These are phyloP conservation scores for Aspergillus transmontanensis DNA, from an alignment of 2,329 filamentous ascomycete species.

Conservation along the genomic window DNA sequence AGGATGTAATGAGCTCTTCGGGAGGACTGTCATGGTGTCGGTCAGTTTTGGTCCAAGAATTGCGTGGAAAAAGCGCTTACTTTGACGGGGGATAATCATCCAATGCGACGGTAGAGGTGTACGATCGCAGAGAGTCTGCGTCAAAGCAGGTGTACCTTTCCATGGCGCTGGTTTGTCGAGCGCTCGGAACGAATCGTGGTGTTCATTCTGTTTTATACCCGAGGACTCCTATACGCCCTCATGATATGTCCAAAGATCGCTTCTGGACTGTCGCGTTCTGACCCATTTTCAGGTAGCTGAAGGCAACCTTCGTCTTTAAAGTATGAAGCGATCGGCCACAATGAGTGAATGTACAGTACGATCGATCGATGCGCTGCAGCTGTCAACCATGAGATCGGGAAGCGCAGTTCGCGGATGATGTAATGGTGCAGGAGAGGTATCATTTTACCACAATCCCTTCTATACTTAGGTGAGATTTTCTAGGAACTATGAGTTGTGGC, in stretches of 20 bases:
- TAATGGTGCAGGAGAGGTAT: slow-evolving; percentile 9
- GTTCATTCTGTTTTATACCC: neutral
- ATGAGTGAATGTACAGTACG: neutral
- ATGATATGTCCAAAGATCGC: slow-evolving; percentile 11
- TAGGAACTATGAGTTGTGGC: neutral
- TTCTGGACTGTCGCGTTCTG: neutral
- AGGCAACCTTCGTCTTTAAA: slow-evolving; percentile 1
- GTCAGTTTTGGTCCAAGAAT: neutral
- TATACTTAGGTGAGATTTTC: neutral
- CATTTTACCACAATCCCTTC: neutral
- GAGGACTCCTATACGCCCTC: neutral
- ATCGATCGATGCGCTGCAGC: slow-evolving; percentile 13
- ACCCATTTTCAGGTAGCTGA: slow-evolving; percentile 3
- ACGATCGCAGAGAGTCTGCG: slow-evolving; percentile 14
- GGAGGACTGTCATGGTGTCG: slow-evolving; percentile 7
- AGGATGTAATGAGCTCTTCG: slow-evolving; percentile 25
- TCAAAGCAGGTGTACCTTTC: slow-evolving; percentile 9
- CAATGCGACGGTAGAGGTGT: slow-evolving; percentile 12
- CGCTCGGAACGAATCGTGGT: neutral
- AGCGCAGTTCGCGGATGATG: slow-evolving; percentile 7
- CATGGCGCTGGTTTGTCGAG: neutral
- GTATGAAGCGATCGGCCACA: slow-evolving; percentile 7
- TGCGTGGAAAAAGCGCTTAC: neutral
- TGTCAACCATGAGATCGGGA: slow-evolving; percentile 15
- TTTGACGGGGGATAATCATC: slow-evolving; percentile 5